These are phyloP conservation scores for Nicotiana tomentosiformis DNA, from an alignment of 257 asterid species.

Conservation along the genomic window DNA sequence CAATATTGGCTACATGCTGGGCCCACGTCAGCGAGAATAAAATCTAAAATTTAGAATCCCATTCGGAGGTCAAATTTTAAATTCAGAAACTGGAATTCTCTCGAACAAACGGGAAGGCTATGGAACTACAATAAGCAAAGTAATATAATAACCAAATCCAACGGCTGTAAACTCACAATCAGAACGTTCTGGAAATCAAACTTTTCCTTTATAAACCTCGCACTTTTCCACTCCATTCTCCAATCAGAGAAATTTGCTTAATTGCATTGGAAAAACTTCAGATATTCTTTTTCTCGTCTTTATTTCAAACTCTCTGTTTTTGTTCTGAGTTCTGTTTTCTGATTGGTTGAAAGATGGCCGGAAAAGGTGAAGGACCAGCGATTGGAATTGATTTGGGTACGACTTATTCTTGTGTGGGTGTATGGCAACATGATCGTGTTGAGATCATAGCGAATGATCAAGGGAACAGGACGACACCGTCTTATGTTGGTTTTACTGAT, in stretches of 20 bases:
- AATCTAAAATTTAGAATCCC: no score
- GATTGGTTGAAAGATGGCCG: not conserved
- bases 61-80: no score
- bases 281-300: not conserved
- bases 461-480: constrained; percentile 31
- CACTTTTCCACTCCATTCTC: not conserved
- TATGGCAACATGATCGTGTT: constrained; percentile 32
- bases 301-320: not conserved
- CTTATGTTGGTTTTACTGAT: constrained; percentile 32
- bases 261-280: no score
- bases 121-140: not conserved
- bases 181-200: constrained; percentile 15
- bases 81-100: not conserved
- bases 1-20: no score
- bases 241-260: not conserved
- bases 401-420: constrained; percentile 29
- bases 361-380: constrained; percentile 26
- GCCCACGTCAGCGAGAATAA: no score
- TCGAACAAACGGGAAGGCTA: constrained; percentile 6
- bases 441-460: constrained; percentile 33
- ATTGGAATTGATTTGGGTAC: constrained; percentile 32
- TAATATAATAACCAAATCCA: not conserved
- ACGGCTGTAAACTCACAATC: not conserved
- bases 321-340: not conserved
- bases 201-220: constrained; percentile 2